Conservation (phyloP, 2,329 filamentous ascomycete genomes). For the Lojkania enalia region DNA sequence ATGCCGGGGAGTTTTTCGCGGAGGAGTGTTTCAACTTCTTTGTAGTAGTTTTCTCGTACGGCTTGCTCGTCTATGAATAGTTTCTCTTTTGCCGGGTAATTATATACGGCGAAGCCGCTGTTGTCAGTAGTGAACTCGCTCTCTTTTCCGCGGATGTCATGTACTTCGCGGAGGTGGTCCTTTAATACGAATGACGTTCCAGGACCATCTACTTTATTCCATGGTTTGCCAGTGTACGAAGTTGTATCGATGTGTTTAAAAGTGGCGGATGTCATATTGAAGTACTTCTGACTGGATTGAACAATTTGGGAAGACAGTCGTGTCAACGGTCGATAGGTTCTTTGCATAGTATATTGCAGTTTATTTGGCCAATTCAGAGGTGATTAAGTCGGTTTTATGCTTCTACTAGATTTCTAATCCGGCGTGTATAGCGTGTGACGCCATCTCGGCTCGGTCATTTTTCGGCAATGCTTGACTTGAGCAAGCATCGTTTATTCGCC, state of each 20-base stretch:
- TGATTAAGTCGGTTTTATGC: too few relatives aligned
- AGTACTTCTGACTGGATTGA: too few relatives aligned
- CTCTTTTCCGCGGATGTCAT: slow-evolving; percentile 58
- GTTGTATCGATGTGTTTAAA: slow-evolving; percentile 65
- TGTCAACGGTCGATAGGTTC: too few relatives aligned
- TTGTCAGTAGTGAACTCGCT: slow-evolving; percentile 59
- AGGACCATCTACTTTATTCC: slow-evolving; percentile 66
- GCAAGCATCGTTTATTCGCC: too few relatives aligned
- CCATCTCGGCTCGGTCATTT: too few relatives aligned
- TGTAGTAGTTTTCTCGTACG: slow-evolving; percentile 63
- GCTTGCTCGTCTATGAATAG: slow-evolving; percentile 59
- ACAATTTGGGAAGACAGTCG: too few relatives aligned
- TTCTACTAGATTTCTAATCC: too few relatives aligned
- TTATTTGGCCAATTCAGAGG: too few relatives aligned
- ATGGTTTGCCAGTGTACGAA: slow-evolving; percentile 59
- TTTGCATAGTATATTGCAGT: too few relatives aligned
- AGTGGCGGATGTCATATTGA: slow-evolving; percentile 60
- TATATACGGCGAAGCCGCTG: slow-evolving; percentile 61
- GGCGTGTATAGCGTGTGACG: too few relatives aligned
- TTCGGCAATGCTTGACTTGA: too few relatives aligned
- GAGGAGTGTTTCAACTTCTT: slow-evolving; percentile 63
- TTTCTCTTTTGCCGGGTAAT: slow-evolving; percentile 57
- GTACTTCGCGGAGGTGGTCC: slow-evolving; percentile 53
- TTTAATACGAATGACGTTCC: slow-evolving; percentile 57
- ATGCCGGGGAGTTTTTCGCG: slow-evolving; percentile 58